Evolutionary conservation across 2,329 filamentous ascomycete genomes (phyloP).

Genomic region (Trichoderma polysporum): DNA sequence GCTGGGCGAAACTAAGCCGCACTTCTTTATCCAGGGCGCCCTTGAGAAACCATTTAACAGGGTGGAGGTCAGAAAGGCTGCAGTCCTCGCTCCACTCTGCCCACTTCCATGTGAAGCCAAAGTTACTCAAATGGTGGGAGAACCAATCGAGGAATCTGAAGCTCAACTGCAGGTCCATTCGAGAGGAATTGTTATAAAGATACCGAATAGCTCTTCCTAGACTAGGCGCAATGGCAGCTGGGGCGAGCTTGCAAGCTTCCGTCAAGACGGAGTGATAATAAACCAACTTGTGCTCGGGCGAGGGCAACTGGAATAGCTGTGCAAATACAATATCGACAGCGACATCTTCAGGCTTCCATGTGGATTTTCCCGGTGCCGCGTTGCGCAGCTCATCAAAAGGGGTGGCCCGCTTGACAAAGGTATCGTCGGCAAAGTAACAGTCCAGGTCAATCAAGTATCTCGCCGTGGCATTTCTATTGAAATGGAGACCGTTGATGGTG

Average conservation of each 20-base stretch:
- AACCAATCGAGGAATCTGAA: conserved; percentile 98
- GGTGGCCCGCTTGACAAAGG: conserved; percentile 90
- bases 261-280: conserved; percentile 96
- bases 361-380: conserved; percentile 62
- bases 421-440: conserved; percentile 86
- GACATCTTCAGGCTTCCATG: conserved; percentile 97
- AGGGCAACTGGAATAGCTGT: conserved; percentile 84
- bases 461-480: conserved; percentile 83
- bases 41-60: conserved; percentile 89
- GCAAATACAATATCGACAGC: conserved; percentile 97
- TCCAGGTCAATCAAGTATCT: conserved; percentile 92
- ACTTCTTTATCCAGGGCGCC: conserved; percentile 96
- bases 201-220: conserved; percentile 90
- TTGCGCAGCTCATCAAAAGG: conserved; percentile 85
- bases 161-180: conserved; percentile 81
- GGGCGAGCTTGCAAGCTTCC: conserved; percentile 92
- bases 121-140: conserved; percentile 95
- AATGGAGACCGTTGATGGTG: conserved; percentile 91
- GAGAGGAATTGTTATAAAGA: conserved; percentile 78
- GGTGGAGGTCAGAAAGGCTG: conserved; percentile 71
- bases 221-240: conserved; percentile 92
- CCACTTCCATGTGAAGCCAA: conserved; percentile 99
- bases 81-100: conserved; percentile 93
- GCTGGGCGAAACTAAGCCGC: conserved; percentile 89
- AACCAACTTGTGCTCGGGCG: conserved; percentile 87